Conservation (phyloP, 768 basidiomycete species). For the Tulasnella sp. region DNA sequence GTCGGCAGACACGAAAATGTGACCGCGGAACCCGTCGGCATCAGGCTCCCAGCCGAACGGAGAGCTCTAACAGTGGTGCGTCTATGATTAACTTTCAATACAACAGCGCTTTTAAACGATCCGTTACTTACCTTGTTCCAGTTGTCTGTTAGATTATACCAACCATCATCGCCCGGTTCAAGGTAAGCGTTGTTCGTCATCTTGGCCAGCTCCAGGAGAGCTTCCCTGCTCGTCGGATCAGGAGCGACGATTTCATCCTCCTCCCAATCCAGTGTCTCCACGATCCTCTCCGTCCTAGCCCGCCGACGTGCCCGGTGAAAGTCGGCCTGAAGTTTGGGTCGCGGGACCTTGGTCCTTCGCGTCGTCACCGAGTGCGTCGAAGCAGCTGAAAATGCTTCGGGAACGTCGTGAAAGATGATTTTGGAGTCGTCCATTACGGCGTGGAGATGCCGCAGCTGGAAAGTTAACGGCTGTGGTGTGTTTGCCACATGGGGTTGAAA, state of each 20-base stretch:
- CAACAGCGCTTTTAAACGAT: not conserved
- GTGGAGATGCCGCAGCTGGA: conserved; percentile 16
- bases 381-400: not conserved
- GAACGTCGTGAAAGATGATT: conserved; percentile 19
- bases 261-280: conserved; percentile 44
- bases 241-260: conserved; percentile 58
- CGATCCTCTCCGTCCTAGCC: not conserved
- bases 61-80: conserved; percentile 37
- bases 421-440: conserved; percentile 5
- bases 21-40: conserved; percentile 83
- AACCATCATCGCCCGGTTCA: not conserved
- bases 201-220: conserved; percentile 71
- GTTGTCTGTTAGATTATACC: conserved; percentile 18
- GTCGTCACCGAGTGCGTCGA: conserved; percentile 8
- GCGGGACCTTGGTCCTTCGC: not conserved
- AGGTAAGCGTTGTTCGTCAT: conserved; percentile 85
- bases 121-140: conserved; percentile 11
- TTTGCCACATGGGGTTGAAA: conserved; percentile 6
- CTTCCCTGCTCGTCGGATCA: conserved; percentile 61
- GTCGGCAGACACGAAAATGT: conserved; percentile 71
- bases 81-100: not conserved
- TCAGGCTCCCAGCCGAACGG: conserved; percentile 89
- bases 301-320: conserved; percentile 16
- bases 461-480: conserved; percentile 13
- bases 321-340: conserved; percentile 3